Evolutionary conservation across 2,329 filamentous ascomycete species (phyloP), one percentile per base, ranked within the genome.

Genomic region (Trichophyton rubrum): DNA sequence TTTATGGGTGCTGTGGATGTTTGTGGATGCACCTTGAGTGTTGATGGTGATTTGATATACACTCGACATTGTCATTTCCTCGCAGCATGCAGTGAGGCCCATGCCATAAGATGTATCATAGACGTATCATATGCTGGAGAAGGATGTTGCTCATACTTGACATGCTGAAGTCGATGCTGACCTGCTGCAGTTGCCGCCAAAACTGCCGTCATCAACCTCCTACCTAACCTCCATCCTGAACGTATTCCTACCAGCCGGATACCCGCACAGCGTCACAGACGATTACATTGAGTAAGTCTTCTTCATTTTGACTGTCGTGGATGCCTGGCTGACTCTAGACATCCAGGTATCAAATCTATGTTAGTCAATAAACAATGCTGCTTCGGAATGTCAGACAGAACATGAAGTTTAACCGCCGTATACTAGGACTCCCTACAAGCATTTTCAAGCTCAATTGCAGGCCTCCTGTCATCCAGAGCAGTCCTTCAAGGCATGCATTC

Each of bases 171-270:
- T 38, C 11, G 33, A 33, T 56, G n/a, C 40, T 43, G n/a, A 17
- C 27, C 5, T 24, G 43, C 17, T 47, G 20, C 20, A 27, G 17
- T 57, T n/a, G 55, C 45, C 58, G 9, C 58, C 61, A 65, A 65
- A 58, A 35, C 59, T 64, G 63, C 70, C 68, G 67, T 60, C 66
- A 33, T 38, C 63, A 5, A 64, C 63, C 35, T 59, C 63, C 11
- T 61, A 73, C 27, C 20, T 68, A 69, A 65, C 73, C 73, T 66
- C 71, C 65, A 64, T 83, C 1, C 70, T 90, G 47, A 85, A 89
- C 66, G 82, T 91, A 30, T 95, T 96, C 70, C 79, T 96, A 0
- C 91, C 91, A 0, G 85, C 88, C 1, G 90, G 90, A n/a, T 96
- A 87, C 72, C 91, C 90, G 0, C 83, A 90, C 66, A 93, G 86